These are phyloP conservation scores for Dendrocalamus sinicus DNA, from an alignment of 176 grass and related monocot genomes.

Conservation along the genomic window DNA sequence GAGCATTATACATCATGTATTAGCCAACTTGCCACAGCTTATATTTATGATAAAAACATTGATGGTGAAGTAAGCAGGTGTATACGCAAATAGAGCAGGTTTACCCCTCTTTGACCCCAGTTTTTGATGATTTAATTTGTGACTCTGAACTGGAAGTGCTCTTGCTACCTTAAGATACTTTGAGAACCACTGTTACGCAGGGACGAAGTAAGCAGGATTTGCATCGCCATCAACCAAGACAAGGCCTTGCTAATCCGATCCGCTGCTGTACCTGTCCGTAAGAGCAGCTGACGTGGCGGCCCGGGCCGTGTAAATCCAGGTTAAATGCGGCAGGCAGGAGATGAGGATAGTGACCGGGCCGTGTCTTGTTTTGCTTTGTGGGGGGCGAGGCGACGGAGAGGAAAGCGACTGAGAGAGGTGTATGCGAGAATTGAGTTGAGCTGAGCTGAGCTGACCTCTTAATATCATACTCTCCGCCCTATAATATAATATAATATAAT, in stretches of 20 bases:
- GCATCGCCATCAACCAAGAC: not conserved
- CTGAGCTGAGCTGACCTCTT: too few relatives aligned
- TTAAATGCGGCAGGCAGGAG: not conserved
- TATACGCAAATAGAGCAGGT: not conserved
- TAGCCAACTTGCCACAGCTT: not conserved
- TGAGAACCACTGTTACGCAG: not conserved
- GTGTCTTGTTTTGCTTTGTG: too few relatives aligned
- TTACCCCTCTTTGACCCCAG: not conserved
- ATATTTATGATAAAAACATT: not conserved
- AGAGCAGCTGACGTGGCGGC: too few relatives aligned
- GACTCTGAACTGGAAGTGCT: not conserved
- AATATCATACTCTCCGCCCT: too few relatives aligned
- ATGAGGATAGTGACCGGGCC: too few relatives aligned
- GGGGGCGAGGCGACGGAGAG: not conserved
- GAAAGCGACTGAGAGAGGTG: not conserved
- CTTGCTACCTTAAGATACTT: not conserved
- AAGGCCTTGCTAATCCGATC: not conserved
- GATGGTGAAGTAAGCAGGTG: not conserved
- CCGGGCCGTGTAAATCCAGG: not conserved
- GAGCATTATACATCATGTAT: not conserved
- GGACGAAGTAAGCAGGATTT: not conserved
- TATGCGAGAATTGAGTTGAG: too few relatives aligned
- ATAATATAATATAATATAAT: too few relatives aligned
- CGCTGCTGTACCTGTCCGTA: too few relatives aligned
- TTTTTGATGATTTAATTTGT: not conserved